phyloP scores from a whole-genome alignment of 2,329 filamentous ascomycete genomes.

The Aspergillus sp. region DNA sequence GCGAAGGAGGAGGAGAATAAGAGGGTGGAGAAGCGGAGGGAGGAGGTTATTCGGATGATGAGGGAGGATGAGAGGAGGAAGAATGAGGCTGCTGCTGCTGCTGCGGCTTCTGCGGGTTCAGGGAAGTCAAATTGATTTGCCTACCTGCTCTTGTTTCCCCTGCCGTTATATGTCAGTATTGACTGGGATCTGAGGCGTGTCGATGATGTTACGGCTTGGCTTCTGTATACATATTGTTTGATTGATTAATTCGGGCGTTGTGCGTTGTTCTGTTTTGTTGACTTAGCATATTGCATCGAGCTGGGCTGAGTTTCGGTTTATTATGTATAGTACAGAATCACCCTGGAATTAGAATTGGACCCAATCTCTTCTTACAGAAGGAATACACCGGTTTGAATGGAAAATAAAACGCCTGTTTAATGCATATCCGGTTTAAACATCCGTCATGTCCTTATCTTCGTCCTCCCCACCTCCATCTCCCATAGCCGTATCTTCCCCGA shows the following conservation, averaged over 20 bases:
- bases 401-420: background rate
- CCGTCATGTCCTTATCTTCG: conserved; percentile 44
- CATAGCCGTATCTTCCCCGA: conserved; percentile 44
- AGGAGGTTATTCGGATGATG: conserved; percentile 44
- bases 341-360: conserved; percentile 4
- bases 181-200: background rate
- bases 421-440: conserved; percentile 29
- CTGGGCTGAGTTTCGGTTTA: background rate
- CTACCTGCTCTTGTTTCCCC: background rate
- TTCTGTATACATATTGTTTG: background rate
- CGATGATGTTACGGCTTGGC: background rate
- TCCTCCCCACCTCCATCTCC: conserved; percentile 35
- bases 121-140: background rate
- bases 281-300: background rate
- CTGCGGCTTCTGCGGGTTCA: background rate
- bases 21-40: conserved; percentile 39
- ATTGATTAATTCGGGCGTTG: background rate
- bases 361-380: conserved; percentile 8
- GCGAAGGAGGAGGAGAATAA: conserved; percentile 64
- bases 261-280: background rate
- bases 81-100: conserved; percentile 2
- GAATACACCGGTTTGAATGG: background rate
- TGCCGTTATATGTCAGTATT: background rate
- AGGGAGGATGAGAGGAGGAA: conserved; percentile 35
- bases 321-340: conserved; percentile 1